Base-by-base conservation (phyloP, 345 rosid species). In the Triadica sebifera region DNA sequence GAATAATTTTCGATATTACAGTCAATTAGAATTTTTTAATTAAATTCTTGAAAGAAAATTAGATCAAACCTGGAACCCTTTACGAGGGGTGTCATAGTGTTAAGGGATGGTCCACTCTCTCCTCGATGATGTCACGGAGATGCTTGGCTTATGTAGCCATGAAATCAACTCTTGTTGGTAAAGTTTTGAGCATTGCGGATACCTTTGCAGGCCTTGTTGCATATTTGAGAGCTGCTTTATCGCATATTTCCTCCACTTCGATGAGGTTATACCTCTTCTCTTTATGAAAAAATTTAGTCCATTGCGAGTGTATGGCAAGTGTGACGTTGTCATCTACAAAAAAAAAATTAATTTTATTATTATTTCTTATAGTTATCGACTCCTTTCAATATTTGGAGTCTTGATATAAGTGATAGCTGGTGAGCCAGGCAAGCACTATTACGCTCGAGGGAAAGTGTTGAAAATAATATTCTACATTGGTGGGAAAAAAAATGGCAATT, bases 241-340 rank as follows among this genome's bases (percentile, higher is more conserved):
- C 87, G 29, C 98, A 94, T 53, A 94, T 87, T 77, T 89, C 87
- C 87, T 89, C 98, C 80, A 94, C 97, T 76, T 90, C 6, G 85
- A 75, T 9, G 97, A 92, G 4, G 93, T 91, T 70, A 94, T 73
- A 45, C 98, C 98, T n/a, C 98, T 96, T 79, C 72, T 89, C 87
- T 83, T 91, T 0, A 98, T 92, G 80, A 94, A 94, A 72, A 92
- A 92, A 74, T 94, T 92, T 38, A 92, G 85, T 6, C 98, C 98
- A 39, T 94, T 94, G 9, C 98, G 83, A 46, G 98, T 91, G 78
- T 91, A 89, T 13, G 98, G 97, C 70, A 92, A 86, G 86, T 94
- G 98, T 70, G 98, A 94, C 22, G 98, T 97, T 1, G 97, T 94
- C 97, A 92, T 90, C 94, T 91, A 74, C 72, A 74, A 75, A 69